Conservation (phyloP, 2,329 filamentous ascomycete genomes). For the Cercospora citrullina region DNA sequence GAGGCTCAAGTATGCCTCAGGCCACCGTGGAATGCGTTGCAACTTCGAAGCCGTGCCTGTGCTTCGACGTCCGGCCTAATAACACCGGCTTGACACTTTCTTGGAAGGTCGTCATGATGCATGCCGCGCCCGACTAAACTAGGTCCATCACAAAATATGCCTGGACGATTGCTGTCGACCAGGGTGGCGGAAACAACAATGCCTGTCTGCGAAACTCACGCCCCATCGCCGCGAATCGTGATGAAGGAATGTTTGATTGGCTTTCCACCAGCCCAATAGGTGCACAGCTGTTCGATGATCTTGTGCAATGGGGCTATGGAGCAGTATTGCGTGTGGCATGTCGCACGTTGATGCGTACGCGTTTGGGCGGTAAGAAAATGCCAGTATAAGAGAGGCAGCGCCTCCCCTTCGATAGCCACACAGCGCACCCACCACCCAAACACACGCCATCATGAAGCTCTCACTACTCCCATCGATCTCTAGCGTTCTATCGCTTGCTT, state of each 20-base stretch:
- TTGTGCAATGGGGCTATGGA: neutral
- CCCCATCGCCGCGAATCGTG: neutral
- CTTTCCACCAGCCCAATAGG: neutral
- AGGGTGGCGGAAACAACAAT: neutral
- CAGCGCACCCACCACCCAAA: neutral
- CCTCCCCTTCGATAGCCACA: neutral
- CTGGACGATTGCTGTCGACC: neutral
- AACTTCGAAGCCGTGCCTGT: neutral
- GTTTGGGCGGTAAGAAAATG: neutral
- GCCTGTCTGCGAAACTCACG: neutral
- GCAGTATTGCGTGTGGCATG: neutral
- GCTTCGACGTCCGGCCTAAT: neutral
- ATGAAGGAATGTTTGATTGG: neutral
- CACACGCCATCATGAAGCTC: neutral
- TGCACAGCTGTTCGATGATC: neutral
- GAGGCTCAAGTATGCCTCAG: neutral
- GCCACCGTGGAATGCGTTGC: neutral
- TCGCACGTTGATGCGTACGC: neutral
- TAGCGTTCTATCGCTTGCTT: constrained; percentile 7
- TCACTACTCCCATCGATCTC: neutral
- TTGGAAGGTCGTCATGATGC: constrained; percentile 4
- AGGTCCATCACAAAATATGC: neutral
- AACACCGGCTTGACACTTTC: constrained; percentile 2
- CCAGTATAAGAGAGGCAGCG: neutral
- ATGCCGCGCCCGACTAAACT: constrained; percentile 1